Conservation (phyloP, 1,139 yeast genomes). For the Sugiyamaella japonica region DNA sequence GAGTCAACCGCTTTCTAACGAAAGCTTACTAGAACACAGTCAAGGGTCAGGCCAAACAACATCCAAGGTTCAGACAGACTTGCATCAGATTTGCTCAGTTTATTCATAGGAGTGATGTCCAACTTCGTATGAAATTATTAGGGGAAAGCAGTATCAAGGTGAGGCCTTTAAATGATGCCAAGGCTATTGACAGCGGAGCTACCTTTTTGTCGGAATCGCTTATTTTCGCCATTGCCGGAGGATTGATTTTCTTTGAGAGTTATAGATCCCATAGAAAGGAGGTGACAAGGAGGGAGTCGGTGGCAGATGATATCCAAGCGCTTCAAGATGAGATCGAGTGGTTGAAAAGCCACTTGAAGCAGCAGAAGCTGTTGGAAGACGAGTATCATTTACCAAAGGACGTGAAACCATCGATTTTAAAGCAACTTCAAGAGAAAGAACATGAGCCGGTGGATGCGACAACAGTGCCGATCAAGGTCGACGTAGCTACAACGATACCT, state of each 20-base stretch:
- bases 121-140: constrained; percentile 60
- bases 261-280: constrained; percentile 69
- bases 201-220: constrained; percentile 74
- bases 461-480: not conserved
- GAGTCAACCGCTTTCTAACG: constrained; percentile 4
- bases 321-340: constrained; percentile 71
- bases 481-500: constrained; percentile 5
- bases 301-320: constrained; percentile 66
- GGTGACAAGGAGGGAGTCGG: constrained; percentile 56
- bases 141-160: constrained; percentile 59
- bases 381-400: constrained; percentile 52
- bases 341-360: constrained; percentile 51
- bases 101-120: constrained; percentile 66
- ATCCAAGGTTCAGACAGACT: constrained; percentile 57
- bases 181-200: constrained; percentile 84
- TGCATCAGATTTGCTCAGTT: constrained; percentile 76
- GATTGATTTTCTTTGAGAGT: constrained; percentile 72
- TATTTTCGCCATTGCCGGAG: constrained; percentile 77
- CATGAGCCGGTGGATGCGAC: not conserved
- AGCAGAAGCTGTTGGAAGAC: constrained; percentile 48
- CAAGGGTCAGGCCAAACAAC: constrained; percentile 76
- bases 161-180: constrained; percentile 79
- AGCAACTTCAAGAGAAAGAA: constrained; percentile 24
- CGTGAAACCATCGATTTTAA: constrained; percentile 48
- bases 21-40: constrained; percentile 46